phyloP scores from a whole-genome alignment of 2,329 filamentous ascomycete species.

The Byssochlamys sp. region DNA sequence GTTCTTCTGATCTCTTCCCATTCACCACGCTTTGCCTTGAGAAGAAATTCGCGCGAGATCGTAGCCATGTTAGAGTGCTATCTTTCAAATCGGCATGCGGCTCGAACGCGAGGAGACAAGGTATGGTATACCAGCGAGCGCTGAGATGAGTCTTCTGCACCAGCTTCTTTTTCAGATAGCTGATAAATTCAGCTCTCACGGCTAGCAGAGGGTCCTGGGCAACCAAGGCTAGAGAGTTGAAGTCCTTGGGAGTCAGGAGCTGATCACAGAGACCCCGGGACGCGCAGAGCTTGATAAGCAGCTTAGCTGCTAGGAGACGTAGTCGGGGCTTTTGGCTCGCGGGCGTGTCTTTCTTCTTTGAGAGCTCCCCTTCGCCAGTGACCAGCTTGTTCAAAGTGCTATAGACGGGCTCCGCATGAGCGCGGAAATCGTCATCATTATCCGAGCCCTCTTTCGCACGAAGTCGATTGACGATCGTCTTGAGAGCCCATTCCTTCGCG shows the following conservation, averaged over 20 bases:
- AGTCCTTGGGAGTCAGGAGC: slow-evolving; percentile 60
- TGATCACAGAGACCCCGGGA: slow-evolving; percentile 63
- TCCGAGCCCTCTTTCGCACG: slow-evolving; percentile 51
- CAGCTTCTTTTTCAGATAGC: slow-evolving; percentile 67
- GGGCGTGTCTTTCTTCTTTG: slow-evolving; percentile 65
- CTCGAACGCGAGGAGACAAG: slow-evolving; percentile 88
- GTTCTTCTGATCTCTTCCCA: slow-evolving; percentile 38
- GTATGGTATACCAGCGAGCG: slow-evolving; percentile 75
- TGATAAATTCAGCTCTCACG: slow-evolving; percentile 70
- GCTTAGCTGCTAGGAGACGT: slow-evolving; percentile 68
- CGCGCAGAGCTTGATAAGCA: slow-evolving; percentile 74
- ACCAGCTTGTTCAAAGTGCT: slow-evolving; percentile 70
- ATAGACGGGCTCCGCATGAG: slow-evolving; percentile 58
- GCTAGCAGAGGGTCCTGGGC: slow-evolving; percentile 66
- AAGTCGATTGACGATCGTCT: slow-evolving; percentile 75
- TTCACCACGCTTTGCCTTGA: slow-evolving; percentile 34
- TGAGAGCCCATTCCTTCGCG: slow-evolving; percentile 74
- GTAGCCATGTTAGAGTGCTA: slow-evolving; percentile 77
- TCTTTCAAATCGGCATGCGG: slow-evolving; percentile 63
- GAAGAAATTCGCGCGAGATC: slow-evolving; percentile 64
- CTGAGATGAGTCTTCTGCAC: slow-evolving; percentile 57
- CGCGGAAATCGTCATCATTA: slow-evolving; percentile 35
- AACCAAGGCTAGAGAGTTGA: slow-evolving; percentile 71
- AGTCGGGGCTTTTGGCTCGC: slow-evolving; percentile 69
- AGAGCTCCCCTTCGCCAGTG: slow-evolving; percentile 66